Evolutionary conservation across 345 rosid genomes (phyloP).

Genomic region (Camelina neglecta): DNA sequence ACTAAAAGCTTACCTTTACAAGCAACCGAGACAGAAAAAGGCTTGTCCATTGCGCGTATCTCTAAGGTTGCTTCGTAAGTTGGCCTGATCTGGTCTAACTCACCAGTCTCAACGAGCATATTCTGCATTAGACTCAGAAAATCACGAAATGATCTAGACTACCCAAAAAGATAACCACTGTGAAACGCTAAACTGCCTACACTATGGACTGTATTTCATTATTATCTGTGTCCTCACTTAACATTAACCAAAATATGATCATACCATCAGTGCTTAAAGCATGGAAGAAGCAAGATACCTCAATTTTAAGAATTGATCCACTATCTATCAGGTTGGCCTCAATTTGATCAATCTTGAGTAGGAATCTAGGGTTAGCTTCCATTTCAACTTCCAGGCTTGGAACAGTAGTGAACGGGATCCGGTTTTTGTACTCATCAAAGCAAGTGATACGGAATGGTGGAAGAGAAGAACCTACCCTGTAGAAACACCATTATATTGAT

Average conservation of each 20-base stretch:
- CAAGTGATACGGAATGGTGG: slow-evolving; percentile 51
- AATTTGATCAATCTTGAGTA: slow-evolving; percentile 37
- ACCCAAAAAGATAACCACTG: not conserved
- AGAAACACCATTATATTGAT: slow-evolving; percentile 15
- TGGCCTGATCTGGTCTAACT: slow-evolving; percentile 57
- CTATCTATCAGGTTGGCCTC: slow-evolving; percentile 49
- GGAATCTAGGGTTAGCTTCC: slow-evolving; percentile 20
- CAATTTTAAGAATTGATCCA: slow-evolving; percentile 46
- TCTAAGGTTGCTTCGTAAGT: slow-evolving; percentile 52
- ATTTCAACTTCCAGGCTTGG: slow-evolving; percentile 52
- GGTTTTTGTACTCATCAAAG: slow-evolving; percentile 56
- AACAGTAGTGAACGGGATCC: slow-evolving; percentile 46
- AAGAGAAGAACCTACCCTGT: slow-evolving; percentile 66
- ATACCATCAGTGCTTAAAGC: slow-evolving; percentile 13
- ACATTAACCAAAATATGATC: slow-evolving; percentile 2
- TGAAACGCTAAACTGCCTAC: not conserved
- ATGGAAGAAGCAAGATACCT: slow-evolving; percentile 47
- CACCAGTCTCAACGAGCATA: slow-evolving; percentile 48
- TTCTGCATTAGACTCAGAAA: slow-evolving; percentile 45
- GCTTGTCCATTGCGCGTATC: slow-evolving; percentile 46
- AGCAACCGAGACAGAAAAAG: slow-evolving; percentile 47
- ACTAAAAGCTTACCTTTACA: slow-evolving; percentile 56
- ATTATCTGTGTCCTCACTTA: not conserved
- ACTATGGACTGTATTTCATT: not conserved
- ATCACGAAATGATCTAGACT: not conserved